Percentiles rank a stretch among this genome's conserved stretches.
Evolutionary conservation across 1,139 yeast genomes (phyloP).

Genomic region (Yamadazyma membranifaciens): DNA sequence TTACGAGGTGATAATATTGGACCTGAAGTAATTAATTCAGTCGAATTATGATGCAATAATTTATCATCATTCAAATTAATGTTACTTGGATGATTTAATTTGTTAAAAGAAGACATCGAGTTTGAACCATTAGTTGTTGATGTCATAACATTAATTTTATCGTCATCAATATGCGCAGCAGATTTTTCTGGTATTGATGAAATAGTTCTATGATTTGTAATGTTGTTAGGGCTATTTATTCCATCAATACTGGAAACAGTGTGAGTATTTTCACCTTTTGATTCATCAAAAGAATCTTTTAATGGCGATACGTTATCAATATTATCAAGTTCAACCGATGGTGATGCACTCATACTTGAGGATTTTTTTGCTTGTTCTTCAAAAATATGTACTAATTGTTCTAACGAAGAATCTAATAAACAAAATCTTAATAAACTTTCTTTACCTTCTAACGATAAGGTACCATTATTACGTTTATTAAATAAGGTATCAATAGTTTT

Average conservation of each 20-base stretch:
- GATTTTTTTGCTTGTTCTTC: conserved; percentile 37
- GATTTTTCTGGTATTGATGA: conserved; percentile 2
- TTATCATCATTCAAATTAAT: conserved; percentile 19
- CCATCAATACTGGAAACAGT: neutral
- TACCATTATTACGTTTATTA: conserved; percentile 33
- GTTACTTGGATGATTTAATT: conserved; percentile 8
- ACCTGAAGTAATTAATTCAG: conserved; percentile 52
- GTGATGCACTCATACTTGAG: conserved; percentile 23
- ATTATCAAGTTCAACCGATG: conserved; percentile 17
- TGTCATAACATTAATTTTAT: conserved; percentile 1
- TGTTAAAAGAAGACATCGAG: neutral
- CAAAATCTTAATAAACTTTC: conserved; percentile 44
- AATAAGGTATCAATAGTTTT: conserved; percentile 40
- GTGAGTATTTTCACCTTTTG: neutral
- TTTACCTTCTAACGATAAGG: conserved; percentile 43
- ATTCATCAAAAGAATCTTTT: too few species aligned
- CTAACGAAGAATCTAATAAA: conserved; percentile 43
- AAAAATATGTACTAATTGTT: conserved; percentile 41
- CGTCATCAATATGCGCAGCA: neutral
- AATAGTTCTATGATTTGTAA: neutral
- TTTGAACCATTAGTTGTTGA: neutral
- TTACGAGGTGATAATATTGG: conserved; percentile 52
- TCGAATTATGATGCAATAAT: conserved; percentile 46
- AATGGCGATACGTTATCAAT: neutral
- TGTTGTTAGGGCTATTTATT: neutral